Conservation (phyloP, 345 rosid species). For the Populus tremula region DNA sequence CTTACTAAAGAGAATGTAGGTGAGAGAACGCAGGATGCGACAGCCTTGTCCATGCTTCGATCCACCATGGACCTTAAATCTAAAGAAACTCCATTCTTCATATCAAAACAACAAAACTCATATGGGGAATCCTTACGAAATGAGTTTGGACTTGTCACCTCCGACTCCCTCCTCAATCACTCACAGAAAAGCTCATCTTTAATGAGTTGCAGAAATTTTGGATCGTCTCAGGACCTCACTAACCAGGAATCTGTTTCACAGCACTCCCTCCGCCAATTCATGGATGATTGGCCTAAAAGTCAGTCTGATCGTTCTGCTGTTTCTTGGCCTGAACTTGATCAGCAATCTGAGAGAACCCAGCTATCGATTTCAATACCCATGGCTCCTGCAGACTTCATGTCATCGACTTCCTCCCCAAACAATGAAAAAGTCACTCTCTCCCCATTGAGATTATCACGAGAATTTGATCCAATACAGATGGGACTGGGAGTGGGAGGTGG, state of each 20-base stretch:
- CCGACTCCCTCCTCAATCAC: conserved; percentile 48
- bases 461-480: conserved; percentile 49
- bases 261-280: conserved; percentile 52
- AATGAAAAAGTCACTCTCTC: conserved; percentile 40
- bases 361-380: conserved; percentile 58
- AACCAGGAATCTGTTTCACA: conserved; percentile 40
- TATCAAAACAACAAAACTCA: conserved; percentile 31
- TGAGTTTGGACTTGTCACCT: conserved; percentile 43
- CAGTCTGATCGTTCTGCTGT: conserved; percentile 36
- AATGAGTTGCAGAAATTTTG: conserved; percentile 33
- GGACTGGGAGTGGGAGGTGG: conserved; percentile 57
- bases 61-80: conserved; percentile 30
- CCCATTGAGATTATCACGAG: conserved; percentile 44
- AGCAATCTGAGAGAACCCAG: conserved; percentile 53
- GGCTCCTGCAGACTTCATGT: conserved; percentile 45
- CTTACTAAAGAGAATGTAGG: conserved; percentile 27
- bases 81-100: conserved; percentile 35
- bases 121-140: conserved; percentile 27
- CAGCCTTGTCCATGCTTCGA: conserved; percentile 29
- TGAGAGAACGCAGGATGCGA: conserved; percentile 31
- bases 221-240: conserved; percentile 37
- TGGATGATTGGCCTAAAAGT: conserved; percentile 55
- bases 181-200: conserved; percentile 35
- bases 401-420: conserved; percentile 52
- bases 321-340: conserved; percentile 48